phyloP scores from a whole-genome alignment of 2,329 filamentous ascomycete genomes.

The Hypoxylon sp. region DNA sequence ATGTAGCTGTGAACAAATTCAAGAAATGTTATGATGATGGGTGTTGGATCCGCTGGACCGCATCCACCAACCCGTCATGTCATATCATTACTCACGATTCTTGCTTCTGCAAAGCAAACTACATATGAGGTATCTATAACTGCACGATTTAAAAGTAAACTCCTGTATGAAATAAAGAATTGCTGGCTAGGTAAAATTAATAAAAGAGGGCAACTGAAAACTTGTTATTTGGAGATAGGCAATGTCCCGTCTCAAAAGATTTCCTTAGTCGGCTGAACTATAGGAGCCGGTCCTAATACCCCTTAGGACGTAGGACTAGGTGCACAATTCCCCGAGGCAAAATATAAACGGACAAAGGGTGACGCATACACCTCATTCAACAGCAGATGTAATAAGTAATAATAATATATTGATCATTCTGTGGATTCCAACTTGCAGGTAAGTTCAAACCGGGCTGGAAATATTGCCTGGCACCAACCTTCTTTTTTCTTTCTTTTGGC shows the following conservation, averaged over 20 bases:
- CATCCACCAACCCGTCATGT: background rate
- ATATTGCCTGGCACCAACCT: background rate
- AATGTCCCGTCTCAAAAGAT: background rate
- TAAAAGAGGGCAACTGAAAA: background rate
- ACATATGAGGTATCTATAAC: background rate
- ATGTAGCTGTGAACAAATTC: background rate
- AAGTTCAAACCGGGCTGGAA: background rate
- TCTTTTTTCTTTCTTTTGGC: background rate
- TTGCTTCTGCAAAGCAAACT: slow-evolving; percentile 3
- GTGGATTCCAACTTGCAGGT: background rate
- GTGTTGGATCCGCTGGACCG: background rate
- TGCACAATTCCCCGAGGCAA: background rate
- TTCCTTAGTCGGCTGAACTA: background rate
- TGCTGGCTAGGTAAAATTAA: background rate
- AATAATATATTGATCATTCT: slow-evolving; percentile 1
- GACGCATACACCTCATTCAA: slow-evolving; percentile 1
- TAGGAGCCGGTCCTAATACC: background rate
- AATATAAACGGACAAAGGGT: background rate
- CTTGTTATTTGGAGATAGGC: background rate
- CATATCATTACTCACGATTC: slow-evolving; percentile 5
- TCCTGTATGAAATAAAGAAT: background rate
- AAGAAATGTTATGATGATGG: background rate
- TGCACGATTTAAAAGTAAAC: background rate
- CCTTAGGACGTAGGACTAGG: background rate
- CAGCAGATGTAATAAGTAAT: background rate